phyloP scores from a whole-genome alignment of 2,329 filamentous ascomycete genomes.

The Lecanicillium sp. region DNA sequence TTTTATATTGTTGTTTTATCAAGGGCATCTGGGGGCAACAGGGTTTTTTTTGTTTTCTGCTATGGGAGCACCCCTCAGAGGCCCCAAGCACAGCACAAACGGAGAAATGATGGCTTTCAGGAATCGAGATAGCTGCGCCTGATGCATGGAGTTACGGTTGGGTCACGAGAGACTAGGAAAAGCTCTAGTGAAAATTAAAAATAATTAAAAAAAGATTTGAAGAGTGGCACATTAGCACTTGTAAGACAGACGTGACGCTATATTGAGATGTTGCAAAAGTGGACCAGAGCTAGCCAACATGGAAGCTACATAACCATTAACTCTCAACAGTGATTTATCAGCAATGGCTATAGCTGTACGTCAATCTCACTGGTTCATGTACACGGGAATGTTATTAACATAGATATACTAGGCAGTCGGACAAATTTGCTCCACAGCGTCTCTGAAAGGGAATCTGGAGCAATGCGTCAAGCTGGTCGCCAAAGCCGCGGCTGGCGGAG shows the following conservation, averaged over 20 bases:
- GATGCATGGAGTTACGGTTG: conserved; percentile 6
- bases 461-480: conserved; percentile 68
- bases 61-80: neutral
- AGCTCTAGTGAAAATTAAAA: conserved; percentile 8
- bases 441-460: conserved; percentile 69
- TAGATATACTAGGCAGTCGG: conserved; percentile 65
- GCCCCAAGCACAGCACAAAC: neutral
- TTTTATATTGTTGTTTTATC: neutral
- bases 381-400: neutral
- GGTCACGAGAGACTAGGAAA: conserved; percentile 6
- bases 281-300: conserved; percentile 1
- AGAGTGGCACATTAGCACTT: no score
- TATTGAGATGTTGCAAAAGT: conserved; percentile 3
- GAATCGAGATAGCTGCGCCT: neutral
- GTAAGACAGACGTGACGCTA: neutral
- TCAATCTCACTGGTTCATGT: neutral
- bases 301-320: conserved; percentile 5
- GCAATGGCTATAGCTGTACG: conserved; percentile 26
- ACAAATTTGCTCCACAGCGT: conserved; percentile 81
- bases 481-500: conserved; percentile 68
- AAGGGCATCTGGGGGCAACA: neutral
- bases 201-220: neutral
- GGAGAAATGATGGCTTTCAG: neutral
- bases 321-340: neutral
- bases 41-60: conserved; percentile 1